A percentile compares a stretch with the other conserved stretches of the same genome.
Conservation (phyloP, 441 rosid genomes). For the Erodium moschatum region DNA sequence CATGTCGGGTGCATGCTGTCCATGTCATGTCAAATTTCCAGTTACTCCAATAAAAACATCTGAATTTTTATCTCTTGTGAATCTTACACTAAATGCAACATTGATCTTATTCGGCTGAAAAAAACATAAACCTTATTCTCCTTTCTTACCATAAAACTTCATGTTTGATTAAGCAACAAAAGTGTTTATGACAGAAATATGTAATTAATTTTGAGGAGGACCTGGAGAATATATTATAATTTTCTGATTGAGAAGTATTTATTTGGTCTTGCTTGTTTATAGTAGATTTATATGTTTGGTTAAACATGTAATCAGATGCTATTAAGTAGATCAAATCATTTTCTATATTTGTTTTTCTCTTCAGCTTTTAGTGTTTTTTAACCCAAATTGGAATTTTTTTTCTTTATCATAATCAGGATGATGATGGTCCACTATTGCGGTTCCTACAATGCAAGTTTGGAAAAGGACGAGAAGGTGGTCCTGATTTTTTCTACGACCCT, state of each 20-base stretch:
- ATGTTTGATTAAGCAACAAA: slow-evolving; percentile 2
- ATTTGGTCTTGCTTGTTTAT: not conserved
- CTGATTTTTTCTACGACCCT: slow-evolving; percentile 95
- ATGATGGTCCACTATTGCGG: slow-evolving; percentile 82
- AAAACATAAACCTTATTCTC: not conserved
- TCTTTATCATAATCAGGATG: slow-evolving; percentile 48
- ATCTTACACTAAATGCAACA: not conserved
- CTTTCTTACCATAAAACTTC: not conserved
- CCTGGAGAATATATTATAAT: slow-evolving; percentile 4
- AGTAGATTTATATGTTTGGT: not conserved
- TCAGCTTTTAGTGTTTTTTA: not conserved
- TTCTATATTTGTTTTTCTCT: not conserved
- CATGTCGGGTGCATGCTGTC: not conserved
- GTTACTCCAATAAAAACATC: slow-evolving; percentile 3
- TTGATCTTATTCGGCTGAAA: too few species aligned
- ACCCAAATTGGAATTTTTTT: slow-evolving; percentile 14
- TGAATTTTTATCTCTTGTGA: slow-evolving; percentile 8
- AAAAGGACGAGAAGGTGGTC: slow-evolving; percentile 79
- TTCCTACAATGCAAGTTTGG: slow-evolving; percentile 97
- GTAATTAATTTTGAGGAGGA: not conserved
- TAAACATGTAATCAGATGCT: not conserved
- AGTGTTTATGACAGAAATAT: not conserved
- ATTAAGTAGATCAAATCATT: not conserved
- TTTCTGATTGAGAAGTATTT: not conserved
- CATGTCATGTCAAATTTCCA: slow-evolving; percentile 1